Percentiles rank a stretch among this genome's conserved stretches.
phyloP scores from a whole-genome alignment of 306 rosid genomes.

The Prunus padus region DNA sequence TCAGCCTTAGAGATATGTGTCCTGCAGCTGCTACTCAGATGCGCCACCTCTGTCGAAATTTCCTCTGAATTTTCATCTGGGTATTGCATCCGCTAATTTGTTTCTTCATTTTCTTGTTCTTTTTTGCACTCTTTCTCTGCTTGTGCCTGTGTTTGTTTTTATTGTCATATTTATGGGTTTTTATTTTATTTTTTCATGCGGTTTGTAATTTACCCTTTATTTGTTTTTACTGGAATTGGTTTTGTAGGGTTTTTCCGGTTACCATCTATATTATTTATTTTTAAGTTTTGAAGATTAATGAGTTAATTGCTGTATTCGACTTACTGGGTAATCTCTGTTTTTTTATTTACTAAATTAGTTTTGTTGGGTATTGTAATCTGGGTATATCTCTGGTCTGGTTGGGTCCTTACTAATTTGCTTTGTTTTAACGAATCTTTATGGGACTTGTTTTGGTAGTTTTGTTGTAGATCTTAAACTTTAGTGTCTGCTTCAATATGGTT shows the following conservation, averaged over 20 bases:
- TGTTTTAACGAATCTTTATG: not conserved
- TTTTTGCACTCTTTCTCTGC: not conserved
- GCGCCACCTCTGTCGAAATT: slow-evolving; percentile 19
- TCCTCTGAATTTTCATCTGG: slow-evolving; percentile 4
- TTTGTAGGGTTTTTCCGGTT: not conserved
- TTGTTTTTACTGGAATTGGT: not conserved
- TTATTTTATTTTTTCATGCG: not conserved
- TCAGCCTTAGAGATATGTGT: not conserved
- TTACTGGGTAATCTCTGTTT: not conserved
- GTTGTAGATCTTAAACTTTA: not conserved
- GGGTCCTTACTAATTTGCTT: not conserved
- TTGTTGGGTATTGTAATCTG: not conserved
- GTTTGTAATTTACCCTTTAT: not conserved
- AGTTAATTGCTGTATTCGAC: not conserved
- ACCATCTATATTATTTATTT: not conserved
- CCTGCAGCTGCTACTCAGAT: slow-evolving; percentile 21
- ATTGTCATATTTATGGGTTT: not conserved
- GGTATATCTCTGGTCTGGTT: slow-evolving; percentile 3
- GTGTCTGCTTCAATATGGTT: too few relatives aligned
- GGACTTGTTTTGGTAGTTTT: not conserved
- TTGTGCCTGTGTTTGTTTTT: not conserved
- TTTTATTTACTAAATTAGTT: not conserved
- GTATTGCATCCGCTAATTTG: slow-evolving; percentile 12
- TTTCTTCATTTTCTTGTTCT: not conserved
- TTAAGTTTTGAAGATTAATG: not conserved